A percentile compares a stretch with the other conserved stretches of the same genome.
These are phyloP conservation scores for Pestalotiopsis sp. DNA, from an alignment of 2,329 filamentous ascomycete species.

Conservation along the genomic window DNA sequence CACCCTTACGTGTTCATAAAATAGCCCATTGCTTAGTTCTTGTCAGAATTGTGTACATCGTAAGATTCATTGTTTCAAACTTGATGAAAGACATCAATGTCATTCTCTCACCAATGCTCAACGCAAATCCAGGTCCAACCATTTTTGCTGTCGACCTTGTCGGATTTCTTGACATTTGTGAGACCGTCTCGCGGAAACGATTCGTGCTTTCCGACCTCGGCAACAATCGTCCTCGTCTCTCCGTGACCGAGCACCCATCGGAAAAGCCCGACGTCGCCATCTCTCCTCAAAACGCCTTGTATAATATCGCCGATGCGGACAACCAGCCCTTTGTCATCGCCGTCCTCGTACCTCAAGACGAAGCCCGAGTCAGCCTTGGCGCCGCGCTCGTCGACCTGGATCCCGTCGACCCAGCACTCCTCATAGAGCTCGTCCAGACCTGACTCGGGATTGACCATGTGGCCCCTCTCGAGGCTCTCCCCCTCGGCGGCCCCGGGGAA, in stretches of 20 bases:
- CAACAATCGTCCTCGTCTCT: not conserved
- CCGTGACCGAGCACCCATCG: slow-evolving; percentile 1
- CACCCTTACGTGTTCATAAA: too few relatives aligned
- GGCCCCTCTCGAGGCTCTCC: slow-evolving; percentile 55
- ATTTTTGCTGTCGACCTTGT: not conserved
- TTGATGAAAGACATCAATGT: not conserved
- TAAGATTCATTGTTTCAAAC: too few relatives aligned
- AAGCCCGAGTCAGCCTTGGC: not conserved
- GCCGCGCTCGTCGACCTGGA: not conserved
- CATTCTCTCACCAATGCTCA: not conserved
- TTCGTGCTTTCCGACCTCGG: not conserved
- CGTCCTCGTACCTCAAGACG: slow-evolving; percentile 12
- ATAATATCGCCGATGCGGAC: not conserved
- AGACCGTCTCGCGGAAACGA: not conserved
- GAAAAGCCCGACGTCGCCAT: not conserved
- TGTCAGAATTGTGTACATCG: too few relatives aligned
- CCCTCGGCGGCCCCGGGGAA: slow-evolving; percentile 37
- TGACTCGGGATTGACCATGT: slow-evolving; percentile 61
- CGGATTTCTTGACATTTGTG: not conserved
- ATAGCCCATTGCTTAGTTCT: too few relatives aligned
- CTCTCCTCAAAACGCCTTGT: slow-evolving; percentile 11
- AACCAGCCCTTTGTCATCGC: slow-evolving; percentile 7
- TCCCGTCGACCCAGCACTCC: slow-evolving; percentile 17
- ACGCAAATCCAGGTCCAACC: not conserved
- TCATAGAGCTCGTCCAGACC: slow-evolving; percentile 30